These are phyloP conservation scores for Stagonosporopsis rhizophila DNA, from an alignment of 2,329 filamentous ascomycete genomes.

Conservation along the genomic window DNA sequence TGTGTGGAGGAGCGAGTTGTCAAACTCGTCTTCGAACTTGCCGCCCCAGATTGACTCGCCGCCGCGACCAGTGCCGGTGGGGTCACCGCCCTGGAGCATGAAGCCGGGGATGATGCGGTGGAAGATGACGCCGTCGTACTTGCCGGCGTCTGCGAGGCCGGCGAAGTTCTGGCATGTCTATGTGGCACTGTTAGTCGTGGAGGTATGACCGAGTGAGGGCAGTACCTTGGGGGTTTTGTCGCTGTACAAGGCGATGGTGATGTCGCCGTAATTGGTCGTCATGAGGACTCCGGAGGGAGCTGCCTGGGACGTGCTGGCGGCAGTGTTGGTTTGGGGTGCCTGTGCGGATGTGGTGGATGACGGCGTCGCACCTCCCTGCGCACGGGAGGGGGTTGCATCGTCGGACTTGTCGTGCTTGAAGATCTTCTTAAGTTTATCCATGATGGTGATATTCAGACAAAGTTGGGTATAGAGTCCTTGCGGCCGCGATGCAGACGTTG, in stretches of 20 bases:
- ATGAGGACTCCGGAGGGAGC: constrained; percentile 5
- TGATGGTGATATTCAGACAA: too few species aligned
- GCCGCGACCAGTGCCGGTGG: constrained; percentile 90
- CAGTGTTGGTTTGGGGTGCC: constrained; percentile 1
- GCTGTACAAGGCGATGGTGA: constrained; percentile 88
- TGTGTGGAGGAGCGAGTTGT: constrained; percentile 79
- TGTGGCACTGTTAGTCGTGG: neutral
- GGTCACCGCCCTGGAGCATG: constrained; percentile 96
- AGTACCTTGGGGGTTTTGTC: constrained; percentile 75
- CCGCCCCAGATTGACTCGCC: constrained; percentile 90
- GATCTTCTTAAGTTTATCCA: constrained; percentile 16
- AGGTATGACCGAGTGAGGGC: neutral
- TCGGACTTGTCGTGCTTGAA: constrained; percentile 9
- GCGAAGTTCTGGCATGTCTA: constrained; percentile 84
- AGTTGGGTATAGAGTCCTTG: too few species aligned
- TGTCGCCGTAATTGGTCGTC: constrained; percentile 68
- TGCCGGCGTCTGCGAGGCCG: constrained; percentile 78
- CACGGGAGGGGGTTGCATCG: neutral
- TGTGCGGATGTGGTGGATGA: constrained; percentile 2
- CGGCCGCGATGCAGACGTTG: too few species aligned
- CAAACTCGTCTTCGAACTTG: constrained; percentile 93
- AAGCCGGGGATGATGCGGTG: constrained; percentile 95
- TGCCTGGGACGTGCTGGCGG: too few species aligned
- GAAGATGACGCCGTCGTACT: constrained; percentile 87
- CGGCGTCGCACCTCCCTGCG: neutral